Evolutionary conservation across 805 yeast species (phyloP), one percentile per base, ranked within the genome.

Genomic region (Brettanomyces bruxellensis): DNA sequence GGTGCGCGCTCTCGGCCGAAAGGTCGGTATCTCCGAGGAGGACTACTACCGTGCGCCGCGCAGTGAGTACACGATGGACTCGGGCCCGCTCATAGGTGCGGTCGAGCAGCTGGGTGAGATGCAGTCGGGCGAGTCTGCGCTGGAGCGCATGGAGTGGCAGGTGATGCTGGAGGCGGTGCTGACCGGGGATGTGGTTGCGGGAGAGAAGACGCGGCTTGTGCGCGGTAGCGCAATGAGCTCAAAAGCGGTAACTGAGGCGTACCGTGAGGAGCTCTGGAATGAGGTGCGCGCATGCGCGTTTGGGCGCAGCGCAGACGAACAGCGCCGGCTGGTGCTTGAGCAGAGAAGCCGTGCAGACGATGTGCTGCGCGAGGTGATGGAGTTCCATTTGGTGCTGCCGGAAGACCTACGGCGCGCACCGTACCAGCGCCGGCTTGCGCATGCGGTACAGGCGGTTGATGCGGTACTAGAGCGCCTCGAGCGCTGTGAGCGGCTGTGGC

Each of bases 141-240:
- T 80, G 9, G 97, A 89, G 59, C 73, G 98, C 43, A 69, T 90
- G 11, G 96, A 89, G 65, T 93, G 99, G 99, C 98, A 93, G 64
- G 78, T 91, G 0, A 88, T 93, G 95, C 71, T 93, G 43, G 76
- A 86, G 9, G 76, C 89, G 3, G 98, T 93, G 3, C 74, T 93
- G 34, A 91, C 95, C 3, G 98, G 99, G 54, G 98, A 93, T 63
- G 95, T 93, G 45, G 89, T 93, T 22, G 77, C 83, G 34, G 83
- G 91, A 11, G 99, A 93, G 58, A 93, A 91, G 65, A 82, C 86
- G 4, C 82, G 82, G 62, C 72, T 86, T 46, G 79, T 77, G 13
- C 76, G 73, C 32, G 32, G 32, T 28, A 28, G 45, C 80, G 75
- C 35, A 60, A 64, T 25, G 55, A 50, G 72, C 47, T 18, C 38